A percentile compares a stretch with the other conserved stretches of the same genome.
phyloP scores from a whole-genome alignment of 2,329 filamentous ascomycete species.

The Monilinia laxa region DNA sequence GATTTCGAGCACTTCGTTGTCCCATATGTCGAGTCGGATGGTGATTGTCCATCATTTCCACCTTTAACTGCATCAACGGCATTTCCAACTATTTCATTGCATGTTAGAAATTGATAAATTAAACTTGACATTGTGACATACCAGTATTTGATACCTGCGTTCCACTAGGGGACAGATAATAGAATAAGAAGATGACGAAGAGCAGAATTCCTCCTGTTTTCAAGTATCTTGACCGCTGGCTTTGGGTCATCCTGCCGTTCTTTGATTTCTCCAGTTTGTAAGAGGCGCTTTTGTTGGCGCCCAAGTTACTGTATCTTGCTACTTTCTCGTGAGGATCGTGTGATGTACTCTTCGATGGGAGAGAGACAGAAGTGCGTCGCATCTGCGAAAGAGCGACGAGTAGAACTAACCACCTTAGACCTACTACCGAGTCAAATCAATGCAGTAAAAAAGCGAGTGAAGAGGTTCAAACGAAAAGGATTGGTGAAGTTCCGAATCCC shows the following conservation, averaged over 20 bases:
- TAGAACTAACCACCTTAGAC: slow-evolving; percentile 21
- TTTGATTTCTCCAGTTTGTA: slow-evolving; percentile 56
- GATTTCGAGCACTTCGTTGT: slow-evolving; percentile 79
- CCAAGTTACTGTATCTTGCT: slow-evolving; percentile 55
- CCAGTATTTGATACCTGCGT: slow-evolving; percentile 39
- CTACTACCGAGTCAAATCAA: slow-evolving; percentile 11
- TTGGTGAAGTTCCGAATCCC: slow-evolving; percentile 19
- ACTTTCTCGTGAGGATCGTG: slow-evolving; percentile 66
- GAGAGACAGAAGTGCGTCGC: slow-evolving; percentile 64
- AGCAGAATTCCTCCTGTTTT: slow-evolving; percentile 64
- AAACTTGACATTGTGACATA: slow-evolving; percentile 18
- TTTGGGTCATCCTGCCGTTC: slow-evolving; percentile 60
- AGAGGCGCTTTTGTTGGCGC: slow-evolving; percentile 43
- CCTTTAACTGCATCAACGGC: slow-evolving; percentile 26
- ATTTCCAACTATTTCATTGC: slow-evolving; percentile 27
- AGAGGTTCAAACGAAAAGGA: slow-evolving; percentile 15
- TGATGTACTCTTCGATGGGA: slow-evolving; percentile 59
- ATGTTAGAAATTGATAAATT: slow-evolving; percentile 13
- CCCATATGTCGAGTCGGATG: slow-evolving; percentile 61
- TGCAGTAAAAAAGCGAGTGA: slow-evolving; percentile 22
- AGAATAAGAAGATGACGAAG: slow-evolving; percentile 60
- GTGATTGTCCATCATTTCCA: slow-evolving; percentile 50
- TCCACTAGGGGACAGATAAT: slow-evolving; percentile 61
- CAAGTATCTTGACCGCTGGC: slow-evolving; percentile 63
- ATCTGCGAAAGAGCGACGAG: slow-evolving; percentile 44